Base-by-base conservation (phyloP, 768 basidiomycete species). In the Psilocybe cubensis region DNA sequence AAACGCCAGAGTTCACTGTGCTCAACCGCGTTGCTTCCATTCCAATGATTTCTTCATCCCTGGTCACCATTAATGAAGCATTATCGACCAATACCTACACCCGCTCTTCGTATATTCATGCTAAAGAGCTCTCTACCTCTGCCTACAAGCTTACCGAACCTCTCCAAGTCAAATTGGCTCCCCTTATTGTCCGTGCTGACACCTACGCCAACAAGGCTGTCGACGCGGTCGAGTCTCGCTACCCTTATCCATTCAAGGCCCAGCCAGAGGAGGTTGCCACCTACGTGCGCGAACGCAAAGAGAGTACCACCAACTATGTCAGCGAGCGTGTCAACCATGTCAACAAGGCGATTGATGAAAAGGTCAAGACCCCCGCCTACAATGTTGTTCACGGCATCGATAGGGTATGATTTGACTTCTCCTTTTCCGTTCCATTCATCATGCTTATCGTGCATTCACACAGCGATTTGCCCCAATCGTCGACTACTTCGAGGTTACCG, bases 401-500 rank as follows among this genome's bases (percentile, higher is more conserved):
- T 74, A 83, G 89, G 77, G 91, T 89, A 59, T 52, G 76, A 56
- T 38, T 66, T 64, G 17, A 25, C 20, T n/a, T n/a, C n/a, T 44
- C 59, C 58, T 50, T 49, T 44, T 45, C 12, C 35, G 31, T 44
- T 54, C 21, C 28, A 24, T 23, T 40, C 33, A 31, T 48, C 33
- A 51, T 35, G 25, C 14, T 56, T n/a, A 54, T 33, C 29, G 18
- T 12, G 21, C 10, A 58, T 18, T 54, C 24, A 18, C 59, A 3
- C 62, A 91, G 89, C 78, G 79, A 63, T 84, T 92, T 64, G 70
- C 88, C n/a, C 91, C 92, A 41, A 75, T 92, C 48, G 84, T 94
- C 29, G 83, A 92, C 67, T 86, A 84, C 63, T 76, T 92, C 53
- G 85, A 88, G 68, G 77, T 74, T 20, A 83, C 84, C 10, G 80